Evolutionary conservation across 768 basidiomycete species (phyloP).

Genomic region (Neoboletus brunneissimus): DNA sequence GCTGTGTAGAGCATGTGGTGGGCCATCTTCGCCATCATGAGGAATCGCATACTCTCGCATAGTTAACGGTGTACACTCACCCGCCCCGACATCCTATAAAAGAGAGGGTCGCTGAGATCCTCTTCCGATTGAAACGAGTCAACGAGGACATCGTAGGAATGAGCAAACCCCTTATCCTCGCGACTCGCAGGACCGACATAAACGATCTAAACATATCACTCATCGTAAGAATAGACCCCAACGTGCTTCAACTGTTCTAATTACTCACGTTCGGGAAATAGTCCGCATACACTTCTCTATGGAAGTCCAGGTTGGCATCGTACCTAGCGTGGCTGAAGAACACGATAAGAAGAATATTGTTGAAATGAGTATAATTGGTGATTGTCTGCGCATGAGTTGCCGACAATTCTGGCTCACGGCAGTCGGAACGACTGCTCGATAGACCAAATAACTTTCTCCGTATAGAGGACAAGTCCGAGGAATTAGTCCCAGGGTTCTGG

Average conservation of each 20-base stretch:
- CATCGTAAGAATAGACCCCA: background rate
- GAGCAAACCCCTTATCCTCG: constrained; percentile 45
- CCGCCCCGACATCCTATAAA: constrained; percentile 44
- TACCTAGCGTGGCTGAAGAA: constrained; percentile 53
- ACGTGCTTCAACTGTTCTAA: background rate
- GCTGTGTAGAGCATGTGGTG: constrained; percentile 54
- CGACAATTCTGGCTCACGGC: constrained; percentile 20
- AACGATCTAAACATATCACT: constrained; percentile 35
- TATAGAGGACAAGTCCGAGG: constrained; percentile 1
- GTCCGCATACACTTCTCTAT: constrained; percentile 44
- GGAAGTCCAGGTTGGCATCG: constrained; percentile 44
- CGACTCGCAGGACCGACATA: constrained; percentile 47
- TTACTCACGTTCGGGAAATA: constrained; percentile 49
- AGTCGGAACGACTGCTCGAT: constrained; percentile 5
- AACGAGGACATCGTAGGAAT: constrained; percentile 50
- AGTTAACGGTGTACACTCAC: constrained; percentile 24
- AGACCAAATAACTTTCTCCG: background rate
- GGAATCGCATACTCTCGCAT: background rate
- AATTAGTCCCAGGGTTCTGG: background rate
- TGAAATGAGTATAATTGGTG: constrained; percentile 37
- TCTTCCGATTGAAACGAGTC: constrained; percentile 47
- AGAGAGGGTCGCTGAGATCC: constrained; percentile 36
- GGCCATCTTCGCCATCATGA: constrained; percentile 37
- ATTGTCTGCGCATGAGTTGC: constrained; percentile 17
- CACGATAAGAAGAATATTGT: constrained; percentile 43